Conservation (phyloP, 805 yeast genomes). For the Myxozyma nipponensis region DNA sequence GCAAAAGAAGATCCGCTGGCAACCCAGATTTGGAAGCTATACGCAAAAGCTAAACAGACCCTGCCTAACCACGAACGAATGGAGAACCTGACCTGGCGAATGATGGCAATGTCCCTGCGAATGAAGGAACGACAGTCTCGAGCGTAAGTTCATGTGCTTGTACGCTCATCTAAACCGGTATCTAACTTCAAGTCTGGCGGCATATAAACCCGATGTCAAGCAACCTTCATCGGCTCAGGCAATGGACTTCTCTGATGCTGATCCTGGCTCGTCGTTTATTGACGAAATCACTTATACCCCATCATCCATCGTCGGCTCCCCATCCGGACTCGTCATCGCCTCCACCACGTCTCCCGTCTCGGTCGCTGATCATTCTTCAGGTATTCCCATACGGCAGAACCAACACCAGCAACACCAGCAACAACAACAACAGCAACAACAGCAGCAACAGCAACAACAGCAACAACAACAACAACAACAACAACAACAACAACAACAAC, state of each 20-base stretch:
- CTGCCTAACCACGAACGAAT: constrained; percentile 72
- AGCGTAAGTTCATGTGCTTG: background rate
- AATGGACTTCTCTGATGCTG: background rate
- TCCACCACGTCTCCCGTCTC: constrained; percentile 15
- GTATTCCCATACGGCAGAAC: background rate
- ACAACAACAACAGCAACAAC: background rate
- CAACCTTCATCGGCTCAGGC: background rate
- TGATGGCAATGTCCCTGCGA: constrained; percentile 55
- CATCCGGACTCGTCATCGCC: constrained; percentile 22
- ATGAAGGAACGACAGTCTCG: constrained; percentile 13
- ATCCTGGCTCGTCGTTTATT: constrained; percentile 10
- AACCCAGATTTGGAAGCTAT: constrained; percentile 62
- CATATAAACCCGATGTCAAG: background rate
- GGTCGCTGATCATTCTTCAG: background rate
- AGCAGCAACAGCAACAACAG: background rate
- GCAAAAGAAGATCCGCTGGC: constrained; percentile 21
- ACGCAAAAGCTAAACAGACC: constrained; percentile 67
- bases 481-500: background rate
- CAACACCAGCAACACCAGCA: constrained; percentile 1
- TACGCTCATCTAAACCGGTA: background rate
- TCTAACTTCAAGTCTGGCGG: background rate
- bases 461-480: background rate
- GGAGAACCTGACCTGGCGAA: constrained; percentile 84
- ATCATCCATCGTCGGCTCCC: constrained; percentile 30
- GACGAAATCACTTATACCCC: constrained; percentile 31